Evolutionary conservation across 306 rosid species (phyloP).

Genomic region (Corylus heterophylla): DNA sequence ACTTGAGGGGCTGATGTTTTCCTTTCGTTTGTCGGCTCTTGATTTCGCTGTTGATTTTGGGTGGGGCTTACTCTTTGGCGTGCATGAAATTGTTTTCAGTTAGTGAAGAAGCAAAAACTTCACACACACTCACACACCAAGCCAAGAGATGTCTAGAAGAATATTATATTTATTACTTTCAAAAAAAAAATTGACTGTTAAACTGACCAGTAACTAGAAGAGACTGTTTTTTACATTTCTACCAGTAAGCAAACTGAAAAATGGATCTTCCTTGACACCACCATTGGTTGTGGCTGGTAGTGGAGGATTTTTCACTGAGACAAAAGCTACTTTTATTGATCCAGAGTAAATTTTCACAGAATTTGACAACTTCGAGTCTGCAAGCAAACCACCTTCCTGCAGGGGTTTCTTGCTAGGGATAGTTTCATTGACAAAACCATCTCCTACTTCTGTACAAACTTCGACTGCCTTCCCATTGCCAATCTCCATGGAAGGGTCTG

Average conservation of each 20-base stretch:
- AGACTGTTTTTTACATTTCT: constrained; percentile 46
- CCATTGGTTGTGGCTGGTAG: constrained; percentile 22
- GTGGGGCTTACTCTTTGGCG: no score
- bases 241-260: constrained; percentile 46
- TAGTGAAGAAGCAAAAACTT: no score
- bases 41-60: no score
- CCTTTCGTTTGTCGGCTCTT: no score
- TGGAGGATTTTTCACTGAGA: constrained; percentile 46
- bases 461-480: constrained; percentile 24
- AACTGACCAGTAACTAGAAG: constrained; percentile 28
- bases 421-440: constrained; percentile 25
- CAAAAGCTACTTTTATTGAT: constrained; percentile 61
- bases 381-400: constrained; percentile 26
- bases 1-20: no score
- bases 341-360: constrained; percentile 27
- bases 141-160: not conserved
- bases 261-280: constrained; percentile 38
- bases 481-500: constrained; percentile 16
- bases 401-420: constrained; percentile 23
- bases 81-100: no score
- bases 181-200: not conserved
- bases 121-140: no score
- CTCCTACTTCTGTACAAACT: constrained; percentile 24
- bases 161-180: not conserved
- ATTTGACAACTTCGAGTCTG: constrained; percentile 27